Evolutionary conservation across 345 rosid genomes (phyloP).

Genomic region (Salix exigua): DNA sequence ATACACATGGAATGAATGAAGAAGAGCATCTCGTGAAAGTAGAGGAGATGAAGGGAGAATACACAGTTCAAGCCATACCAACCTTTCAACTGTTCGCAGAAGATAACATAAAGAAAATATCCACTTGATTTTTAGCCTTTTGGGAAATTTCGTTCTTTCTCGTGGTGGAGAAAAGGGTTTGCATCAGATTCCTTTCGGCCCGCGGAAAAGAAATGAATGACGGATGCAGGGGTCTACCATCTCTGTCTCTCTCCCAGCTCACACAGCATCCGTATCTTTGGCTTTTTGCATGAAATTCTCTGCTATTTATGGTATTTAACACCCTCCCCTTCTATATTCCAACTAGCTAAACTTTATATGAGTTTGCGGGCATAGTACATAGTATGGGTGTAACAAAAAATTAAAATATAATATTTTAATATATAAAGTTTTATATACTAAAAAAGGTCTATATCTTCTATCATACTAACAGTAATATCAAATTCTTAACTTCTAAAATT

Average conservation of each 20-base stretch:
- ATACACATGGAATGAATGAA: neutral
- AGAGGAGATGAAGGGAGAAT: neutral
- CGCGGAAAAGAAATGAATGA: conserved; percentile 5
- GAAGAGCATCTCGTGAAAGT: neutral
- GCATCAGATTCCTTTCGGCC: conserved; percentile 21
- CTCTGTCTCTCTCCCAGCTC: neutral
- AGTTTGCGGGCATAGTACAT: too few species aligned
- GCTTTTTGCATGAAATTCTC: neutral
- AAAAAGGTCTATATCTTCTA: too few species aligned
- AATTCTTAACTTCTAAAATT: too few species aligned
- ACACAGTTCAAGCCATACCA: neutral
- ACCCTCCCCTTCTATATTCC: neutral
- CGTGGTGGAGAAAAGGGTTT: conserved; percentile 27
- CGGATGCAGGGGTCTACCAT: too few species aligned
- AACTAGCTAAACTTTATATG: too few species aligned
- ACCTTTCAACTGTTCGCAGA: conserved; percentile 8
- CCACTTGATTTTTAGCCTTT: conserved; percentile 7
- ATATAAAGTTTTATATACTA: too few species aligned
- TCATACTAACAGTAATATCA: too few species aligned
- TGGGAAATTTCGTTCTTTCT: neutral
- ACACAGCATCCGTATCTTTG: neutral
- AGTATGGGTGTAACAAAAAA: too few species aligned
- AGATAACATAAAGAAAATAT: conserved; percentile 18
- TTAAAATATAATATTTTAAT: too few species aligned
- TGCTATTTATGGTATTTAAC: neutral